Base-by-base conservation (phyloP, 2,329 filamentous ascomycete species). In the Colletotrichum sp. region DNA sequence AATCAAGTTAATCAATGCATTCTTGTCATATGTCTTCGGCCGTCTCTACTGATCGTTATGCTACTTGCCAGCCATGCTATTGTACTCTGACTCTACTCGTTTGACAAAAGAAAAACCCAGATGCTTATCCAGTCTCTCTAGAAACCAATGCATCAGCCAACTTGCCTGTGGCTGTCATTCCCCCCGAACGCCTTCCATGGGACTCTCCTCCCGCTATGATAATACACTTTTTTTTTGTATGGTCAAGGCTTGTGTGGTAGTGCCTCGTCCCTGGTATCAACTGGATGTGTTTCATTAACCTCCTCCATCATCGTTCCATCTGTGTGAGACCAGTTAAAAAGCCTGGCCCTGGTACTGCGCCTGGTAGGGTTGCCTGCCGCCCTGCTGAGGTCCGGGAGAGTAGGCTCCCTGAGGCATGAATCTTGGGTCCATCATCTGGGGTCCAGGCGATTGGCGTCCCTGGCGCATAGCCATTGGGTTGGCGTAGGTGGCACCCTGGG, bases 271-370 rank as follows among this genome's bases (percentile, higher is more conserved):
- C 34, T 73, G 16, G 24, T 63, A 32, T 36, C 28, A 21, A 48
- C 32, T 64, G 18, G n/a, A 21, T 39, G 21, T 48, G 18, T 24
- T 64, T 48, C 69, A 9, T 13, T 16, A 32, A 30, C 9, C 18
- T 43, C 28, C 13, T 18, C n/a, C 34, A 32, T 21, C 16, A 34
- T 26, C 24, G 13, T 34, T 28, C n/a, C 59, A 13, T 18, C 2
- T 13, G 15, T 30, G 21, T n/a, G 5, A 8, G 13, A 21, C 26
- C 52, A 12, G 43, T 60, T 68, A 78, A 66, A 79, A 79, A 9
- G 74, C 83, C 67, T 85, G 84, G 13, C 84, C 83, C 65, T 87
- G 84, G 63, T 85, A 83, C 21, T 82, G 82, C 13, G 76, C 69
- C 34, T 59, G 74, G 59, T 48, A 75, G 10, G 48, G 61, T 48